phyloP scores from a whole-genome alignment of 176 grass and related monocot genomes.

The Rhynchospora breviuscula region DNA sequence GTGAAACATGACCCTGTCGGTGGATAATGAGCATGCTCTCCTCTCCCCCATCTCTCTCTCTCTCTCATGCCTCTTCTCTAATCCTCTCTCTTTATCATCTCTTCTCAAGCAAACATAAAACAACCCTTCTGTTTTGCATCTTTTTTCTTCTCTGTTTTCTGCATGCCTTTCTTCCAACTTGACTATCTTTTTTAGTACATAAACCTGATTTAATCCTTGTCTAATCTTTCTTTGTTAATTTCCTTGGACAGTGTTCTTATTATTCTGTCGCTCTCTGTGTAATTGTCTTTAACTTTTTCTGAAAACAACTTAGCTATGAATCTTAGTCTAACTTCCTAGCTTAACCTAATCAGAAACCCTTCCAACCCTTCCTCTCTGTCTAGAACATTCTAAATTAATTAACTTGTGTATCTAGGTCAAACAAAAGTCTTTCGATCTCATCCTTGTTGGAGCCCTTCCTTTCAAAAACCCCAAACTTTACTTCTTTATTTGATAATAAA shows the following conservation, averaged over 20 bases:
- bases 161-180: background rate
- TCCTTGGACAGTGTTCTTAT: background rate
- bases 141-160: background rate
- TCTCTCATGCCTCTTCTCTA: background rate
- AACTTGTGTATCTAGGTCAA: background rate
- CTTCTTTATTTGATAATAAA: slow-evolving; percentile 8
- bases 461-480: background rate
- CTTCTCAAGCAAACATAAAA: slow-evolving; percentile 4
- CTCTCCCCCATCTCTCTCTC: background rate
- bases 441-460: slow-evolving; percentile 12
- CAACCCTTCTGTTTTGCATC: background rate
- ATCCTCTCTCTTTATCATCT: slow-evolving; percentile 21
- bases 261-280: background rate
- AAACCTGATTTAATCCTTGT: background rate
- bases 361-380: background rate
- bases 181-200: background rate
- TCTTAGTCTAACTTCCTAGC: background rate
- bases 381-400: background rate
- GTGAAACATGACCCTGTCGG: slow-evolving; percentile 65
- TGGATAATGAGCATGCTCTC: slow-evolving; percentile 41
- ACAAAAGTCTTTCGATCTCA: background rate
- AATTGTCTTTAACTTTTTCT: background rate
- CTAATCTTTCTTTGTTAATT: background rate
- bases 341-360: background rate
- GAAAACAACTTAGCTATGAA: background rate